Evolutionary conservation across 164 flowering plant species (phyloP).

Genomic region (Litsea cubeba): DNA sequence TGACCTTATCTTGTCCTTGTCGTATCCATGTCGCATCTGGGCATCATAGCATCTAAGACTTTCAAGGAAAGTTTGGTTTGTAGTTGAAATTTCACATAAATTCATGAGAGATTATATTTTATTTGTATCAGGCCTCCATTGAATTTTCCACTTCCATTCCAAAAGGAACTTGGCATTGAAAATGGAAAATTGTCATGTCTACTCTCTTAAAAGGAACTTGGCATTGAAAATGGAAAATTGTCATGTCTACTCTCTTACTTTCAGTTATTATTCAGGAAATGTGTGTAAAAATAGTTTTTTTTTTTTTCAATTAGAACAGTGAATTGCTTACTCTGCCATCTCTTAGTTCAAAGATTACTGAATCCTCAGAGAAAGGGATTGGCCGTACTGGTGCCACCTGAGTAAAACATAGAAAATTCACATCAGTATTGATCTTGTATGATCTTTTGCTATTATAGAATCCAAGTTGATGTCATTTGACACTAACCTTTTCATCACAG

Average conservation of each 20-base stretch:
- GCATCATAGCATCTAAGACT: no score
- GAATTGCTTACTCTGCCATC: constrained; percentile 71
- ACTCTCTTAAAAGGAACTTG: neutral
- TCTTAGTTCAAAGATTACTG: constrained; percentile 62
- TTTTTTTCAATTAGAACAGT: no score
- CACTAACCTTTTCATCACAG: constrained; percentile 66
- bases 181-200: neutral
- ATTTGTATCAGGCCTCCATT: neutral
- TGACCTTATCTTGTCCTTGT: no score
- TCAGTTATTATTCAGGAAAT: neutral
- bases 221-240: neutral
- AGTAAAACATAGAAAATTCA: constrained; percentile 2
- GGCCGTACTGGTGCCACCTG: constrained; percentile 73
- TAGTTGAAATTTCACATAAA: no score
- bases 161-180: neutral
- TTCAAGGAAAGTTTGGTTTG: no score
- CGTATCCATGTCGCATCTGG: no score
- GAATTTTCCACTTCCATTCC: neutral
- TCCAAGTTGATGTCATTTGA: neutral
- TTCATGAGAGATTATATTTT: no score
- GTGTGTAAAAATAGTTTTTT: neutral
- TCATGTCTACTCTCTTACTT: neutral
- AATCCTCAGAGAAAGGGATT: constrained; percentile 57
- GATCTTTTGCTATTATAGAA: neutral
- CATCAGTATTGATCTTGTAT: neutral